Evolutionary conservation across 805 yeast genomes (phyloP).

Genomic region (Hanseniaspora hatyaiensis): DNA sequence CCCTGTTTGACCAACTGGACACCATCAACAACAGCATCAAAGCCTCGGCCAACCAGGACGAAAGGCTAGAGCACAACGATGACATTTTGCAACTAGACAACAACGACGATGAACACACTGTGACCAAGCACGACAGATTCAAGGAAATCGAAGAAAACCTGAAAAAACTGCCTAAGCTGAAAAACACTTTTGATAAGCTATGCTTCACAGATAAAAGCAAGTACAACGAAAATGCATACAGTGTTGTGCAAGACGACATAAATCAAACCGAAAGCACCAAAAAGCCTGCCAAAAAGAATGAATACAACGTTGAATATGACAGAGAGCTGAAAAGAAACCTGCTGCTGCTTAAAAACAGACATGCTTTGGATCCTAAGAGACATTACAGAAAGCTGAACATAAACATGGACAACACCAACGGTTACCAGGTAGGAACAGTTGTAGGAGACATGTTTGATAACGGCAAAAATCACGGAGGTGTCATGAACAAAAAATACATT

Average conservation of each 20-base stretch:
- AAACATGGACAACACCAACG: slow-evolving; percentile 50
- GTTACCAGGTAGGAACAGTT: slow-evolving; percentile 80
- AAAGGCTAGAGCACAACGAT: slow-evolving; percentile 16
- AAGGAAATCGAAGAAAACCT: slow-evolving; percentile 24
- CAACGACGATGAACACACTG: slow-evolving; percentile 13
- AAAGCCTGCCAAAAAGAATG: slow-evolving; percentile 9
- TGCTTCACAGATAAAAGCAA: slow-evolving; percentile 16
- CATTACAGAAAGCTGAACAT: slow-evolving; percentile 68
- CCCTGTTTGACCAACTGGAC: slow-evolving; percentile 10
- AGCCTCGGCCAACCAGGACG: background rate
- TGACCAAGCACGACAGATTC: slow-evolving; percentile 21
- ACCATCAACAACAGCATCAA: background rate
- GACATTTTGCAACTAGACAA: slow-evolving; percentile 18
- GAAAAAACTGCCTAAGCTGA: slow-evolving; percentile 25
- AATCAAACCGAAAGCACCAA: too few relatives aligned
- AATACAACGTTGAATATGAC: slow-evolving; percentile 62
- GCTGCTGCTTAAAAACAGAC: slow-evolving; percentile 68
- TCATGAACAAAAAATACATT: slow-evolving; percentile 29
- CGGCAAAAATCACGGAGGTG: slow-evolving; percentile 28
- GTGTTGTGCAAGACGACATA: too few relatives aligned
- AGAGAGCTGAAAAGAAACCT: slow-evolving; percentile 58
- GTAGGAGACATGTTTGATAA: slow-evolving; percentile 73
- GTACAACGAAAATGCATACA: slow-evolving; percentile 18
- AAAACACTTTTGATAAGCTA: slow-evolving; percentile 26
- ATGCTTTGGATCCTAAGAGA: slow-evolving; percentile 87